Evolutionary conservation across 768 basidiomycete genomes (phyloP), one percentile per base, ranked within the genome.

Genomic region (Podaxis pistillaris): DNA sequence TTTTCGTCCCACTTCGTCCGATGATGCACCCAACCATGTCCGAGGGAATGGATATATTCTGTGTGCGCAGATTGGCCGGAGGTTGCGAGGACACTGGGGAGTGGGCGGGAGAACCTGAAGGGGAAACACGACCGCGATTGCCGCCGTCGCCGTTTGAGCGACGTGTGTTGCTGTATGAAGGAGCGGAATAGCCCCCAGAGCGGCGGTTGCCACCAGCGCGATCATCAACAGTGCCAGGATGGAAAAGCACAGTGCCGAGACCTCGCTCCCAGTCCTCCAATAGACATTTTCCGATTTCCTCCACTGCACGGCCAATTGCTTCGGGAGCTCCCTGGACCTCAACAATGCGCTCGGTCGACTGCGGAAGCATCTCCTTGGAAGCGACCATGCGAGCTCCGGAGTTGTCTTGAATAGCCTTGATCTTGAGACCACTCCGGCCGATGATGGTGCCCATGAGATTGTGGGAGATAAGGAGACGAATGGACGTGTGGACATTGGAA

Each of bases 381-480:
- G 97, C 97, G 60, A 98, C 91, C 96, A 99, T 99, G 60, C 97
- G 91, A 19, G 94, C 95, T 56, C 95, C 94, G 41, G 96, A 96
- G 52, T 84, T 79, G 75, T 98, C 96, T 74, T 99, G 97, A 73
- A 99, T 98, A 71, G 94, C 92, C 80, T 98, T 98, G 77, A 99
- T 98, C 86, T 97, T 98, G 74, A 93, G 87, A 68, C 97, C 97
- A 58, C 80, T 90, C 67, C 96, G 90, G 68, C 97, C 97, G 70
- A 98, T 98, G 79, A 99, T 91, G 64, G 94, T 95, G 58, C 97
- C 97, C 97, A 99, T 99, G 68, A 99, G 84, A 78, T 98, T 96
- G 81, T 99, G 97, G 50, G 95, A 96, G 80, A 99, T 95, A 71
- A 99, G 84, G 68, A 99, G 94, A 64, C 95, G 93, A 76, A 99